Conservation (phyloP, 1,139 yeast genomes). For the Taiozyma sp. region DNA sequence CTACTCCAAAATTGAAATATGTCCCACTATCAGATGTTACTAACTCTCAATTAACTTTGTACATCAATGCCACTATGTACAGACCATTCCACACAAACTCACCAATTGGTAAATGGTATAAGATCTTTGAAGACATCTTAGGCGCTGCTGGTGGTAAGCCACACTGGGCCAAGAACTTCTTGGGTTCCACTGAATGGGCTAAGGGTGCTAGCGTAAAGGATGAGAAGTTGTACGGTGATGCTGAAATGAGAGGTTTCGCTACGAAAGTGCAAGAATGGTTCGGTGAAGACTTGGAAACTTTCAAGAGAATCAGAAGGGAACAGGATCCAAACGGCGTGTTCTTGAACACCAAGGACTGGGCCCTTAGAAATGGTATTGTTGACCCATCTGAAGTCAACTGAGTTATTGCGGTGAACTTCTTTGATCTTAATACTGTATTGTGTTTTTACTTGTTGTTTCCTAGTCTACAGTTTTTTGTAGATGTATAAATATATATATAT, state of each 20-base stretch:
- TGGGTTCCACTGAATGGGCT: constrained; percentile 49
- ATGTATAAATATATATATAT: not conserved
- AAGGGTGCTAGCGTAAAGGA: constrained; percentile 27
- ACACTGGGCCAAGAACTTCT: constrained; percentile 98
- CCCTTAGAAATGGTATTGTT: constrained; percentile 69
- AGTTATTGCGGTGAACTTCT: not conserved
- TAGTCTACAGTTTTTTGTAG: not conserved
- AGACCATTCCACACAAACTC: constrained; percentile 81
- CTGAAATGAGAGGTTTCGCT: constrained; percentile 77
- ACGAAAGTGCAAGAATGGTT: constrained; percentile 71
- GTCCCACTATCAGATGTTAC: constrained; percentile 50
- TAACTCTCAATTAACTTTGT: constrained; percentile 76
- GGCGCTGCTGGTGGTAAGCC: constrained; percentile 85
- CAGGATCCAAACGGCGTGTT: constrained; percentile 83
- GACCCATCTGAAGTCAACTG: constrained; percentile 4
- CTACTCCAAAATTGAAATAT: constrained; percentile 62
- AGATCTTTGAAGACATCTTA: constrained; percentile 73
- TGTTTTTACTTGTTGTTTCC: not conserved
- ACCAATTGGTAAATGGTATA: constrained; percentile 76
- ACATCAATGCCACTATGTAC: constrained; percentile 92
- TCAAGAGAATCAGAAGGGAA: constrained; percentile 53
- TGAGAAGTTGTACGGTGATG: constrained; percentile 42
- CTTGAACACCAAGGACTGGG: constrained; percentile 74
- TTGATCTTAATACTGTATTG: not conserved
- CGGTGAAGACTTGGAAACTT: constrained; percentile 60